Conservation (phyloP, 768 basidiomycete species). For the Mycena pura region DNA sequence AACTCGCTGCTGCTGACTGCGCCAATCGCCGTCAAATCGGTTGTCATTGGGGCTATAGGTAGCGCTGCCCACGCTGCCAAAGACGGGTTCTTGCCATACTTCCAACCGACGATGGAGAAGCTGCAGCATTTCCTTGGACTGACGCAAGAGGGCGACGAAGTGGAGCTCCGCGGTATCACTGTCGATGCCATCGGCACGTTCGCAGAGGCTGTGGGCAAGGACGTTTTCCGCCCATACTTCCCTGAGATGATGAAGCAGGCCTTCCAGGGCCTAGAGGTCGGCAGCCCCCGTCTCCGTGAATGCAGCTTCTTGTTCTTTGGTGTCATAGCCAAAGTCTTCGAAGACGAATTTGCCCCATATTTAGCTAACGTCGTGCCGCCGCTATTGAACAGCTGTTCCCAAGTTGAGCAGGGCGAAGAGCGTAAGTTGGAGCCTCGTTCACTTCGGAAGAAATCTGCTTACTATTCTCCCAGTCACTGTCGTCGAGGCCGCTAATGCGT, state of each 20-base stretch:
- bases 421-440: slow-evolving; percentile 43
- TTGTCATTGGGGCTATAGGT: slow-evolving; percentile 97
- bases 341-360: slow-evolving; percentile 90
- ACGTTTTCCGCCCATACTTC: slow-evolving; percentile 95
- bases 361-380: slow-evolving; percentile 87
- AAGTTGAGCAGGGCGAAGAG: slow-evolving; percentile 80
- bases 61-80: slow-evolving; percentile 97
- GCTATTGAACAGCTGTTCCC: slow-evolving; percentile 81
- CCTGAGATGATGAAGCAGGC: slow-evolving; percentile 95
- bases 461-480: slow-evolving; percentile 50
- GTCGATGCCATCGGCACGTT: slow-evolving; percentile 99
- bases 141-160: slow-evolving; percentile 88
- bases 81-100: slow-evolving; percentile 90
- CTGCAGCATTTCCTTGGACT: slow-evolving; percentile 90
- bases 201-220: slow-evolving; percentile 94
- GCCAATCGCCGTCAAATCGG: slow-evolving; percentile 86
- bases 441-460: neutral
- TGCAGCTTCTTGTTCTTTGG: slow-evolving; percentile 99
- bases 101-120: slow-evolving; percentile 87
- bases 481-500: slow-evolving; percentile 62
- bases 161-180: slow-evolving; percentile 93
- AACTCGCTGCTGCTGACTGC: slow-evolving; percentile 86
- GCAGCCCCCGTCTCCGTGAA: slow-evolving; percentile 87
- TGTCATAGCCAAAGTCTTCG: slow-evolving; percentile 97
- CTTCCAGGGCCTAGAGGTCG: slow-evolving; percentile 87